Evolutionary conservation across 208 protist genomes (phyloP), one percentile per base, ranked within the genome.

Genomic region (Trypanosoma avium): DNA sequence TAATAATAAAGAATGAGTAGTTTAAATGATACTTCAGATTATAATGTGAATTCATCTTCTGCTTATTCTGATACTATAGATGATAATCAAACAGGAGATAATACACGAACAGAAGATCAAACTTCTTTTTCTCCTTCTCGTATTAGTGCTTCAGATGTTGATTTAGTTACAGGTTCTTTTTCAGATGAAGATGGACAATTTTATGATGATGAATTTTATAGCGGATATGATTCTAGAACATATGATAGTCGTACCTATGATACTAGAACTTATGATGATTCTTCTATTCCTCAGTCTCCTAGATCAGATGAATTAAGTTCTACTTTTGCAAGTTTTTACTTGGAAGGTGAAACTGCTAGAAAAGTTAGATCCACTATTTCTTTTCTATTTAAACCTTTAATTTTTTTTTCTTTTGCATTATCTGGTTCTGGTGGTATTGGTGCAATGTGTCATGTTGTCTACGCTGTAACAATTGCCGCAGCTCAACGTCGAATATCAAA

Each of bases 311-410:
- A 90, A 57, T 72, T 91, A 53, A 92, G 86, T 73, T 90, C 89
- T 10, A 91, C 89, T 21, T 89, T 90, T 53, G 73, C 79, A 36
- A 90, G 78, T 35, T 88, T 92, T 67, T 95, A 91, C 63, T 68
- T 86, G 58, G 81, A 88, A 9, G 88, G 82, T 72, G 71, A 79
- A n/a, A 59, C 56, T 10, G 66, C 81, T 50, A 66, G 54, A 30
- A 67, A 65, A 29, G 46, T 84, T 22, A 40, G 64, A 24, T 66
- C 40, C 2, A 77, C 68, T 19, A 17, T 75, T 38, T 73, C 32
- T 38, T 88, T 87, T 50, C 56, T 91, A 9, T 71, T 79, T 10
- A 81, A 79, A 12, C 89, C 89, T 3, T 36, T 92, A 5, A 70
- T 81, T 38, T 95, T 90, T 62, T 63, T 85, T 29, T 76, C 70